Percentiles rank a stretch among this genome's conserved stretches.
Conservation (phyloP, 805 yeast species). For the Barnettozyma wickerhamii region DNA sequence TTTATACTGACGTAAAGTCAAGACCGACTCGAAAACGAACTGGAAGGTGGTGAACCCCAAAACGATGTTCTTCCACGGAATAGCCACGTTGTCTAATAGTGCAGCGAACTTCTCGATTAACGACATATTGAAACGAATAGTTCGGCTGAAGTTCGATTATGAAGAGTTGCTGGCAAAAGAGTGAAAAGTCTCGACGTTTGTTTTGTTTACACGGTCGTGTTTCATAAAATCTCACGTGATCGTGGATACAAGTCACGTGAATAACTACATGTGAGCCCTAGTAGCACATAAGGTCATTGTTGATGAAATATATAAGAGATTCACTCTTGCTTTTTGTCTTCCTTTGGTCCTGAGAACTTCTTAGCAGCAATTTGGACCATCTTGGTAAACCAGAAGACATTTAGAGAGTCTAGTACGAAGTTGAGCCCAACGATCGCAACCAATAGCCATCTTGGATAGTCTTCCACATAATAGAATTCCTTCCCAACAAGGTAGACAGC, state of each 20-base stretch:
- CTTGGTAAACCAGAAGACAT: conserved; percentile 82
- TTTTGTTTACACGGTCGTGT: neutral
- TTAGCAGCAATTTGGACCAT: conserved; percentile 75
- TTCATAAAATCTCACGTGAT: neutral
- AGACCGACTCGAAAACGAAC: conserved; percentile 67
- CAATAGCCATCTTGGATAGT: conserved; percentile 45
- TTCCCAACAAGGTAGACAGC: conserved; percentile 52
- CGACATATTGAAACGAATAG: no score
- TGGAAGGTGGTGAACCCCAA: conserved; percentile 72
- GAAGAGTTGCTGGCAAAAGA: neutral
- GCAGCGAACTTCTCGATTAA: conserved; percentile 38
- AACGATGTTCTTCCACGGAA: conserved; percentile 78
- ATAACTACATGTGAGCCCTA: no score
- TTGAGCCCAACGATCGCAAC: conserved; percentile 51
- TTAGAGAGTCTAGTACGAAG: conserved; percentile 58
- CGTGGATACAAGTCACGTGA: neutral
- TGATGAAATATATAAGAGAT: no score
- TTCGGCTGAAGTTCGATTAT: no score
- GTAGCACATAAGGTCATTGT: no score
- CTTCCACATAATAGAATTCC: conserved; percentile 40
- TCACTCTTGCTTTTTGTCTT: conserved; percentile 1
- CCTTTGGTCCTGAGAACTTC: conserved; percentile 28
- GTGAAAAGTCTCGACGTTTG: neutral
- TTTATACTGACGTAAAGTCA: conserved; percentile 73
- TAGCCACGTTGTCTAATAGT: conserved; percentile 58